Evolutionary conservation across 495 filamentous ascomycete genomes (phyloP).

Genomic region (Hapsidospora chrysogenum): DNA sequence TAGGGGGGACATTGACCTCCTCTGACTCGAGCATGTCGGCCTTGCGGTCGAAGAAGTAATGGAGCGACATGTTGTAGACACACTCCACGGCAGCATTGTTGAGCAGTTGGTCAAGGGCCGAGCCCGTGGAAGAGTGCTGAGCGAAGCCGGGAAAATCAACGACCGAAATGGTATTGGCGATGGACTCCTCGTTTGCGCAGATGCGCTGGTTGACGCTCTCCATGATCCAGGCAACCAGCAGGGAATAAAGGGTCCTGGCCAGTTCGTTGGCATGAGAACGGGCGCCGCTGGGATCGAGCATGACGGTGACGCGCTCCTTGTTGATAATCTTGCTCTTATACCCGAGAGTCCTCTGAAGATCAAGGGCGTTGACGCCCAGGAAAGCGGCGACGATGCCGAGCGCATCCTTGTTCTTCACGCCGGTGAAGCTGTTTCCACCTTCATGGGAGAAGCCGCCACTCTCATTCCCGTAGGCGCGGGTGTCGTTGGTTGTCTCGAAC

Average conservation of each 20-base stretch:
- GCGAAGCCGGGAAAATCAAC: constrained; percentile 95
- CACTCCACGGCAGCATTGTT: constrained; percentile 87
- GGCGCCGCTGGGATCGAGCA: constrained; percentile 86
- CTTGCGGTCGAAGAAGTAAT: constrained; percentile 89
- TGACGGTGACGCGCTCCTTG: constrained; percentile 87
- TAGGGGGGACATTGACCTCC: constrained; percentile 74
- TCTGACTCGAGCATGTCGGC: constrained; percentile 84
- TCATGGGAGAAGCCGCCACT: constrained; percentile 95
- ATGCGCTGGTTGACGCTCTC: constrained; percentile 82
- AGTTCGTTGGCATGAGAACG: constrained; percentile 85
- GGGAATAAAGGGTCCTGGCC: constrained; percentile 85
- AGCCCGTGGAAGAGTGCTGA: constrained; percentile 64
- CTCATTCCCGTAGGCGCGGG: constrained; percentile 64
- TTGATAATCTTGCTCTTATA: constrained; percentile 93
- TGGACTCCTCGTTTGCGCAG: constrained; percentile 73
- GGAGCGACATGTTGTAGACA: constrained; percentile 80
- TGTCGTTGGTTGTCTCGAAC: constrained; percentile 65
- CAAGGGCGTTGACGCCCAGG: constrained; percentile 60
- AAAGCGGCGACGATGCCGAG: constrained; percentile 78
- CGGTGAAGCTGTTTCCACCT: constrained; percentile 68
- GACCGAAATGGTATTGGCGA: constrained; percentile 84
- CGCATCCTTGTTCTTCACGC: constrained; percentile 86
- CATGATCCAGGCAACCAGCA: constrained; percentile 83
- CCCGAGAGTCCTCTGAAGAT: constrained; percentile 74
- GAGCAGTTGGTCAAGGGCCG: constrained; percentile 78